Percentiles rank a stretch among this genome's conserved stretches.
These are phyloP conservation scores for Hypoxylon sp. DNA, from an alignment of 2,329 filamentous ascomycete genomes.

Conservation along the genomic window DNA sequence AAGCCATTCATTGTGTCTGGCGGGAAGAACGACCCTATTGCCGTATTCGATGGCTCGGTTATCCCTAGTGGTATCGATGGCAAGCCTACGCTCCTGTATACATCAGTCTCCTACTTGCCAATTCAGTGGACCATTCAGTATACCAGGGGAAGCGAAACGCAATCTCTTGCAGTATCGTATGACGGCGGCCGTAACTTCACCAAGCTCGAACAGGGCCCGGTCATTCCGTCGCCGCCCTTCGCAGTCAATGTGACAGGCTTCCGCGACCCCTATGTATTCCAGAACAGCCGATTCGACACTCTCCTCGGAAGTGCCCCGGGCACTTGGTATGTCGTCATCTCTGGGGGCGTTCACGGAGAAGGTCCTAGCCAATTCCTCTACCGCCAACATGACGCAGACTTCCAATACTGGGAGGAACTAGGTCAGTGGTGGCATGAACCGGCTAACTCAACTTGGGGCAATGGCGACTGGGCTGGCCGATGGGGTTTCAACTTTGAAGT, in stretches of 20 bases:
- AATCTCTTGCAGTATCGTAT: conserved; percentile 59
- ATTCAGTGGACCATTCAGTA: conserved; percentile 64
- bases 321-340: conserved; percentile 59
- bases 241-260: conserved; percentile 60
- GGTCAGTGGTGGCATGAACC: conserved; percentile 60
- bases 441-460: conserved; percentile 57
- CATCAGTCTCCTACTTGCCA: conserved; percentile 60
- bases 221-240: conserved; percentile 58
- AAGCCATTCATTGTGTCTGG: conserved; percentile 54
- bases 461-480: conserved; percentile 55
- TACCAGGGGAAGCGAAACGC: conserved; percentile 62
- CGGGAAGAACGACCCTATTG: conserved; percentile 57
- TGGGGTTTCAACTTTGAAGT: conserved; percentile 64
- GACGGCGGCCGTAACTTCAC: conserved; percentile 57
- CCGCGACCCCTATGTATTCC: conserved; percentile 61
- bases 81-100: conserved; percentile 61
- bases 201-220: conserved; percentile 57
- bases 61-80: conserved; percentile 61
- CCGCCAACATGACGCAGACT: conserved; percentile 56
- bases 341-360: conserved; percentile 58
- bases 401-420: conserved; percentile 55
- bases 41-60: conserved; percentile 63
- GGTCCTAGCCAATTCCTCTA: conserved; percentile 60
- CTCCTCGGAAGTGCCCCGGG: conserved; percentile 54
- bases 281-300: conserved; percentile 56